A percentile compares a stretch with the other conserved stretches of the same genome.
Conservation (phyloP, 192 early-diverging fungal species). For the Thamnidium elegans region DNA sequence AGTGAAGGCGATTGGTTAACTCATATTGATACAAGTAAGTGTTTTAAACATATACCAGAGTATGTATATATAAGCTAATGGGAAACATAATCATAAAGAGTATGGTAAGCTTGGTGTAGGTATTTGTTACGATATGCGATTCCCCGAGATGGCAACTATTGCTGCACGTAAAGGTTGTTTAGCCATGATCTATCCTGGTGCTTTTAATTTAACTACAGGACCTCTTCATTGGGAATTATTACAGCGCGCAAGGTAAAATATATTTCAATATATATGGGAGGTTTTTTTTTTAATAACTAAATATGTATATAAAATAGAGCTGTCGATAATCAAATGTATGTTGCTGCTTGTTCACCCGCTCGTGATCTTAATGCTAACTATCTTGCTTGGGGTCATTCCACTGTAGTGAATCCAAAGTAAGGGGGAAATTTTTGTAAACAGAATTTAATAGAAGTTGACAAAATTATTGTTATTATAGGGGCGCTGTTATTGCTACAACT, state of each 20-base stretch:
- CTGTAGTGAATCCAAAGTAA: slow-evolving; percentile 76
- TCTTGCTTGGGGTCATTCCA: slow-evolving; percentile 93
- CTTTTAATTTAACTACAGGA: slow-evolving; percentile 95
- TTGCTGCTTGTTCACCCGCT: slow-evolving; percentile 95
- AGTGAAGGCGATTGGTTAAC: slow-evolving; percentile 74
- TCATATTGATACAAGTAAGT: slow-evolving; percentile 66
- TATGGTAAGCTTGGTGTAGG: slow-evolving; percentile 88
- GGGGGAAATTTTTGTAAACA: not conserved
- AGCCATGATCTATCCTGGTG: slow-evolving; percentile 95
- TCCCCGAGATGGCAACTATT: slow-evolving; percentile 95
- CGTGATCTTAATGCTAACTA: slow-evolving; percentile 72
- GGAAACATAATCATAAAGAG: too few species aligned
- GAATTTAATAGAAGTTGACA: slow-evolving; percentile 11
- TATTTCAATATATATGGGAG: not conserved
- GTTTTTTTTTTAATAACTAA: too few species aligned
- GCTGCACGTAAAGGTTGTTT: slow-evolving; percentile 84
- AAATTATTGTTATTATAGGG: slow-evolving; percentile 32
- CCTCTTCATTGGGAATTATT: slow-evolving; percentile 95
- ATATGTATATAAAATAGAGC: slow-evolving; percentile 47
- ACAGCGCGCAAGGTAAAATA: slow-evolving; percentile 53
- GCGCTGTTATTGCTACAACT: slow-evolving; percentile 66
- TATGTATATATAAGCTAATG: too few species aligned
- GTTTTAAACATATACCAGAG: slow-evolving; percentile 19
- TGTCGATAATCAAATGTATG: slow-evolving; percentile 92
- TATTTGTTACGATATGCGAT: slow-evolving; percentile 97